Conservation (phyloP, 202 grass and related monocot species). For the Elaeis oleifera region DNA sequence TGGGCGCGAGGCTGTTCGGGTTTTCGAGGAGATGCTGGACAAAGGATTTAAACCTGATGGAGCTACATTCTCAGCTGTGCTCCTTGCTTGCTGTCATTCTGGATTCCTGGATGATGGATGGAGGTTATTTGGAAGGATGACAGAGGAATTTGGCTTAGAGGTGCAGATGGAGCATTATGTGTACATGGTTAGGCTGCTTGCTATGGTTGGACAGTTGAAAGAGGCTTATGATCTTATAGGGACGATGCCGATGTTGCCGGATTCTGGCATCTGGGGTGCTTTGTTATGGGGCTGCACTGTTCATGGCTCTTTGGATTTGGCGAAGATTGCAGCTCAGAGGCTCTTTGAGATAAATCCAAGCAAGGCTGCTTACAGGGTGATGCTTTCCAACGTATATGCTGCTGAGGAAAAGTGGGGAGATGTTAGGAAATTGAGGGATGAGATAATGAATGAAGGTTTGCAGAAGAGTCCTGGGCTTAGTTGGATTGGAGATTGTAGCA, state of each 20-base stretch:
- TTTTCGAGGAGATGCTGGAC: slow-evolving; percentile 50
- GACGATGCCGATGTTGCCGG: slow-evolving; percentile 43
- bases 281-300: slow-evolving; percentile 67
- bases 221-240: slow-evolving; percentile 68
- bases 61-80: slow-evolving; percentile 60
- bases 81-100: slow-evolving; percentile 59
- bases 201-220: slow-evolving; percentile 44
- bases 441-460: not conserved
- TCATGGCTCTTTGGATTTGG: slow-evolving; percentile 47
- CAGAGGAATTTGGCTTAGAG: slow-evolving; percentile 48
- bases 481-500: slow-evolving; percentile 3
- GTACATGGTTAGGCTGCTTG: slow-evolving; percentile 74
- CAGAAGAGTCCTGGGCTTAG: slow-evolving; percentile 17
- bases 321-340: slow-evolving; percentile 43
- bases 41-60: slow-evolving; percentile 36
- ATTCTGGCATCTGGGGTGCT: slow-evolving; percentile 68
- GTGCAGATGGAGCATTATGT: slow-evolving; percentile 60
- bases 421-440: slow-evolving; percentile 12
- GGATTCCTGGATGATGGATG: slow-evolving; percentile 55
- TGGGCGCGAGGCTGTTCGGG: slow-evolving; percentile 37
- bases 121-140: slow-evolving; percentile 60
- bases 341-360: slow-evolving; percentile 45
- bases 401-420: slow-evolving; percentile 14
- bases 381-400: slow-evolving; percentile 40
- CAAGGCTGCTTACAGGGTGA: slow-evolving; percentile 61